Evolutionary conservation across 306 rosid genomes (phyloP).

Genomic region (Inga oerstediana): DNA sequence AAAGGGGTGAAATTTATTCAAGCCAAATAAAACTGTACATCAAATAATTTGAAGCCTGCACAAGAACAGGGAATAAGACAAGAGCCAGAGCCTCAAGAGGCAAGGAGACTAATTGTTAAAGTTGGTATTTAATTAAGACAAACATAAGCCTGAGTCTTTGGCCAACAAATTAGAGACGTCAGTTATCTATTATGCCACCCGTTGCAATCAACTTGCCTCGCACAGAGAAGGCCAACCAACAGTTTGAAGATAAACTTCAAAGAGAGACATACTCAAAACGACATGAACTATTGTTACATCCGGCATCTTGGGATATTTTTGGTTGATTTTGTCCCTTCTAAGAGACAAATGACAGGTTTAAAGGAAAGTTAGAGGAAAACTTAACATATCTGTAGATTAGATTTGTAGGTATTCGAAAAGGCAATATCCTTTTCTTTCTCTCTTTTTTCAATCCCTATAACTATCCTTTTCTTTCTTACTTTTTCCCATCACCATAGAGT

Average conservation of each 20-base stretch:
- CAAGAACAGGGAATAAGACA: background rate
- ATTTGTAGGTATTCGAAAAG: background rate
- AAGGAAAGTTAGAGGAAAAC: background rate
- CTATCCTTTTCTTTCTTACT: too few species aligned
- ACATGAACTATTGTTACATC: conserved; percentile 25
- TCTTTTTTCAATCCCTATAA: background rate
- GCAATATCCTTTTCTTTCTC: background rate
- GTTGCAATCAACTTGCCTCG: background rate
- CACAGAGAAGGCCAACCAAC: background rate
- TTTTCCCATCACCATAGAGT: too few species aligned
- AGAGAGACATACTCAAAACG: conserved; percentile 33
- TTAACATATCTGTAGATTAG: background rate
- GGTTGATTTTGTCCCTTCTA: conserved; percentile 33
- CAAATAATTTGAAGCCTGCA: background rate
- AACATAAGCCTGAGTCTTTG: background rate
- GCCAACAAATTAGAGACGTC: background rate
- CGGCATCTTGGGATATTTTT: conserved; percentile 25
- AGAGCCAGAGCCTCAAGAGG: background rate
- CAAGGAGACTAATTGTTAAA: background rate
- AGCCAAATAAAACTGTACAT: too few species aligned
- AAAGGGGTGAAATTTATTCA: too few species aligned
- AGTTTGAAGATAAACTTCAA: conserved; percentile 6
- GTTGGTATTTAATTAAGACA: background rate
- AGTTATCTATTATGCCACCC: background rate
- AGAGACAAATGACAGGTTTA: conserved; percentile 5